Evolutionary conservation across 768 basidiomycete species (phyloP).

Genomic region (Lactarius sanguifluus): DNA sequence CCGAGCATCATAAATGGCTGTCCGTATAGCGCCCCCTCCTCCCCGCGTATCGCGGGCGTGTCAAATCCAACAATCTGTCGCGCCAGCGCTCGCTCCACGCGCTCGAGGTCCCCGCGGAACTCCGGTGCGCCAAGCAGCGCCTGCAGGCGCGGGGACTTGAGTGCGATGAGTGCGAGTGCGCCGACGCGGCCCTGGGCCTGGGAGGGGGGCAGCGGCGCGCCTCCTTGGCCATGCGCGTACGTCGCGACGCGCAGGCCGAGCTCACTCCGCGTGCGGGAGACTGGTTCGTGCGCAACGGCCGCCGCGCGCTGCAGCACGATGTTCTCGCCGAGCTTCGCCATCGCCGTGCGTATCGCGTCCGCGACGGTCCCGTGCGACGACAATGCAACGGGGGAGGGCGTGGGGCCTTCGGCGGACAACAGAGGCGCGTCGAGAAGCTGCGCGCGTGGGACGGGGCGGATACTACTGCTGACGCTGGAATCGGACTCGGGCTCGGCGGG

Average conservation of each 20-base stretch:
- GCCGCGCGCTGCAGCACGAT: constrained; percentile 63
- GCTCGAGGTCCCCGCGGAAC: constrained; percentile 25
- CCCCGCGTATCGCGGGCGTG: constrained; percentile 21
- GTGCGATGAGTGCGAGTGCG: constrained; percentile 25
- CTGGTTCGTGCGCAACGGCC: constrained; percentile 31
- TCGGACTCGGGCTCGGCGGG: constrained; percentile 29
- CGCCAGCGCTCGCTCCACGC: constrained; percentile 26
- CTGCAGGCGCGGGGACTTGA: constrained; percentile 25
- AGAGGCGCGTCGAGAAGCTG: constrained; percentile 64
- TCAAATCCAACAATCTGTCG: constrained; percentile 30
- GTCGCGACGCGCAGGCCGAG: constrained; percentile 25
- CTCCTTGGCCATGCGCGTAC: constrained; percentile 25
- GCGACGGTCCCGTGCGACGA: constrained; percentile 51
- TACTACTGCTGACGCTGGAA: constrained; percentile 33
- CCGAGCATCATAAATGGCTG: constrained; percentile 29
- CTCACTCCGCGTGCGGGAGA: constrained; percentile 25
- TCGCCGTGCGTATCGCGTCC: constrained; percentile 63
- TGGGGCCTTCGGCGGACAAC: constrained; percentile 41
- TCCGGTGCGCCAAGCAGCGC: constrained; percentile 14
- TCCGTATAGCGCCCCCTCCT: constrained; percentile 24
- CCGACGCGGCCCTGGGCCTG: constrained; percentile 25
- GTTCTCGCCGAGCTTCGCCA: constrained; percentile 80
- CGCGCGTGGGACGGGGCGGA: constrained; percentile 54
- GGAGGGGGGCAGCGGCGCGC: neutral
- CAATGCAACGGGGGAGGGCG: constrained; percentile 12